These are phyloP conservation scores for Kitagawia praeruptora DNA, from an alignment of 129 eudicot species.

Conservation along the genomic window DNA sequence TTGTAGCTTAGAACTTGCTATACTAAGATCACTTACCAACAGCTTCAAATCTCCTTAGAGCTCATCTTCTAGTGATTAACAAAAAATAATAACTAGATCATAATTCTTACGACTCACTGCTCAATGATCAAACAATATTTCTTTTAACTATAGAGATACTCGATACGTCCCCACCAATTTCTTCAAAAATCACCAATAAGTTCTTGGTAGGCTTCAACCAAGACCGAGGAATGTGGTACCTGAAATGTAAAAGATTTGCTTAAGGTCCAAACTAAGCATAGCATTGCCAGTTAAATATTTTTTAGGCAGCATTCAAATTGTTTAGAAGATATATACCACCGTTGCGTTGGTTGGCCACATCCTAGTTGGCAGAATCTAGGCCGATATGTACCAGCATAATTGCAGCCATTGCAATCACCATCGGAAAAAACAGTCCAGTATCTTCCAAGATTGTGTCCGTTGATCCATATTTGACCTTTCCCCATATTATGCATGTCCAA, in stretches of 20 bases:
- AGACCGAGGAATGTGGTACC: slow-evolving; percentile 91
- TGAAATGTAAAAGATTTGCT: slow-evolving; percentile 13
- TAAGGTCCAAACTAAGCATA: not conserved
- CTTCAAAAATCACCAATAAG: slow-evolving; percentile 67
- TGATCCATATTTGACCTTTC: slow-evolving; percentile 88
- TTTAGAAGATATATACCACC: slow-evolving; percentile 41
- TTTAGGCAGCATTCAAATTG: not conserved
- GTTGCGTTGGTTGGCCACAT: slow-evolving; percentile 83
- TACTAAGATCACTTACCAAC: not conserved
- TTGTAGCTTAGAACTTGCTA: not conserved
- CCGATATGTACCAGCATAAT: slow-evolving; percentile 55
- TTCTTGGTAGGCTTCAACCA: slow-evolving; percentile 67
- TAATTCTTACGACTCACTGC: slow-evolving; percentile 3
- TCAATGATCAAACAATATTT: slow-evolving; percentile 17
- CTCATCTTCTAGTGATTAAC: slow-evolving; percentile 2
- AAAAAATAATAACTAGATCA: not conserved
- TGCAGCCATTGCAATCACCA: slow-evolving; percentile 57
- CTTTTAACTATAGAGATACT: slow-evolving; percentile 54
- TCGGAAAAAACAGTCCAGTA: slow-evolving; percentile 65
- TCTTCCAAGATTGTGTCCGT: slow-evolving; percentile 86
- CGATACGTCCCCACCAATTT: slow-evolving; percentile 66
- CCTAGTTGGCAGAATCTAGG: slow-evolving; percentile 67
- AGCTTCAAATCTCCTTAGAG: not conserved
- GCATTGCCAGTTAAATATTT: not conserved
- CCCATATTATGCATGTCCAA: slow-evolving; percentile 78